Base-by-base conservation (phyloP, 371 early-diverging fungal genomes). In the Conidiobolus incongruus region DNA sequence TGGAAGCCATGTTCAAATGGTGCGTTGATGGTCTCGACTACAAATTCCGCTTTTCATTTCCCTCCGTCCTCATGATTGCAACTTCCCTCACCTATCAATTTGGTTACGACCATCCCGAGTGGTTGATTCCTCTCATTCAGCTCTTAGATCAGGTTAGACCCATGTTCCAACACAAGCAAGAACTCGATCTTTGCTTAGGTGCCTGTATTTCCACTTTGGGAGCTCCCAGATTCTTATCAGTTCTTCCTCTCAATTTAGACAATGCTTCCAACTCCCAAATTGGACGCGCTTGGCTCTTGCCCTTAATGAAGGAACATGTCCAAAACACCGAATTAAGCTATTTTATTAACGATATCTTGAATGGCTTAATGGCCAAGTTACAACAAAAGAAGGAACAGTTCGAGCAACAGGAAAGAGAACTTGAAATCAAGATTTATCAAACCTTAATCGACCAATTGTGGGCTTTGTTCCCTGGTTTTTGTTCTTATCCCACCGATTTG, bases 401-500 rank as follows among this genome's bases (percentile, higher is more conserved):
- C 46, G 59, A 63, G 38, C 60, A 62, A 21, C 61, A 72, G 36
- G 76, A 71, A 34, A 60, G 70, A 17, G 70, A 61, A 21, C 64
- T 83, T 48, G 83, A 87, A 65, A 77, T 84, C 47, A 93, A 94
- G 60, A 70, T 95, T 31, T 88, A 80, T 52, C 79, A 77, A 41
- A 87, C 92, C 0, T 59, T 95, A 33, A 71, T 67, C 20, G 66
- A 75, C 23, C 96, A 95, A 60, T 69, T 89, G 34, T 94, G 93
- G 86, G 70, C 75, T 22, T 58, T 91, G 37, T 65, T 87, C 21
- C 84, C 84, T 12, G 81, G 79, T 10, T 77, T 90, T 52, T 86
- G 86, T 52, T 72, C 76, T 28, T 50, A 77, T 8, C 90, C 92
- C n/a, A 46, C 52, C 13, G 93, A 91, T 51, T 52, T 87, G 23